A percentile compares a stretch with the other conserved stretches of the same genome.
phyloP scores from a whole-genome alignment of 805 yeast species.

The Zygosaccharomyces gambellarensis region DNA sequence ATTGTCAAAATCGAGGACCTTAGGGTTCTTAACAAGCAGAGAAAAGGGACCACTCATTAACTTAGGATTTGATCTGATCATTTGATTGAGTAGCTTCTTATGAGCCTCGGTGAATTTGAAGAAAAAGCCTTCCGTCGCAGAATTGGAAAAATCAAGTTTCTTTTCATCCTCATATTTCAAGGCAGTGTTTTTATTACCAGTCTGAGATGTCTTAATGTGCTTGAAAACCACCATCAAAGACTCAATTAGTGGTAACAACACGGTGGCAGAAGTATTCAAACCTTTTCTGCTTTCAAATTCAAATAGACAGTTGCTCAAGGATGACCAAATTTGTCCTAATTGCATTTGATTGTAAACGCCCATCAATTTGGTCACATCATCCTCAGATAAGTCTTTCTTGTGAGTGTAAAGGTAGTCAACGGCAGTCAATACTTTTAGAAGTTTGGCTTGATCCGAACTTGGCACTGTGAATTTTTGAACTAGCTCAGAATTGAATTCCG shows the following conservation, averaged over 20 bases:
- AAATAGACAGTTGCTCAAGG: constrained; percentile 66
- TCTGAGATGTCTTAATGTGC: constrained; percentile 55
- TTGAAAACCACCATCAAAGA: constrained; percentile 95
- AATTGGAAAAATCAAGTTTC: constrained; percentile 61
- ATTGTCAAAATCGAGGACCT: constrained; percentile 89
- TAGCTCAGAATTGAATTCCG: constrained; percentile 49
- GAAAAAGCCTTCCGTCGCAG: constrained; percentile 73
- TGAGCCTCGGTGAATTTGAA: constrained; percentile 86
- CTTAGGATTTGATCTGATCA: constrained; percentile 87
- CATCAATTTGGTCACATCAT: constrained; percentile 45
- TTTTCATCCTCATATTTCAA: constrained; percentile 55
- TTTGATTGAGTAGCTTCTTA: constrained; percentile 78
- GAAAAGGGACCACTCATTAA: constrained; percentile 95
- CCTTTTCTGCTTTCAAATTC: constrained; percentile 51
- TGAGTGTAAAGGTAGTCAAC: constrained; percentile 71
- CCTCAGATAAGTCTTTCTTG: constrained; percentile 23
- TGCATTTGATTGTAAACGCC: constrained; percentile 61
- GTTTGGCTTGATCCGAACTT: constrained; percentile 81
- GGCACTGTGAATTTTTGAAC: constrained; percentile 69
- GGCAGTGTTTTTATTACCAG: constrained; percentile 44
- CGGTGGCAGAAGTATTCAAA: constrained; percentile 65
- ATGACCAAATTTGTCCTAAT: constrained; percentile 79
- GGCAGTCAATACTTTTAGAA: constrained; percentile 82
- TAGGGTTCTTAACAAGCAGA: constrained; percentile 79
- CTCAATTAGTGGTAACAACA: constrained; percentile 80